Conservation (phyloP, 257 asterid species). For the Cinchona pubescens region DNA sequence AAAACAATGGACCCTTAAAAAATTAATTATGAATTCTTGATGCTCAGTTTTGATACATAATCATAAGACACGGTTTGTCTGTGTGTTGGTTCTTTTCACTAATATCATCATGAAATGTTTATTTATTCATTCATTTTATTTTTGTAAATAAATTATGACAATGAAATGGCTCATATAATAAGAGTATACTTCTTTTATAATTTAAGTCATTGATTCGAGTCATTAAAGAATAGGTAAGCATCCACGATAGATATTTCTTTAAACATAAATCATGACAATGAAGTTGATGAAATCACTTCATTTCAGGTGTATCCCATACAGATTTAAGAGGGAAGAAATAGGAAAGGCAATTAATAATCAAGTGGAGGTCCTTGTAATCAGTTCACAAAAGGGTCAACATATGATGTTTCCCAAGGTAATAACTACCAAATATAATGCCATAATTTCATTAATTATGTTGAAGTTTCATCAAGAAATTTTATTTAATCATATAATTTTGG, state of each 20-base stretch:
- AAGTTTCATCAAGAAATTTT: not conserved
- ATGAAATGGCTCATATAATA: no score
- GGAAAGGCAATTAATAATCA: slow-evolving; percentile 32
- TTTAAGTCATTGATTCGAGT: no score
- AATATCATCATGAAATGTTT: not conserved
- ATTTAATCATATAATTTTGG: not conserved
- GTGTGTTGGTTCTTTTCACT: no score
- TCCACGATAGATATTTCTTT: no score
- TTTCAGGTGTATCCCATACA: slow-evolving; percentile 67
- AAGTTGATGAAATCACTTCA: not conserved
- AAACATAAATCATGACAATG: no score
- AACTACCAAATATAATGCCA: not conserved
- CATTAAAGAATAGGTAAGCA: no score
- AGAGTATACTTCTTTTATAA: no score
- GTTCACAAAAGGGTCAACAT: slow-evolving; percentile 54
- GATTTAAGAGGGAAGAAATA: slow-evolving; percentile 38
- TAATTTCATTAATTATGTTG: not conserved
- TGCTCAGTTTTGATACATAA: not conserved
- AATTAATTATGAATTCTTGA: no score
- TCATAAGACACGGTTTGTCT: no score
- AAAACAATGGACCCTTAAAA: no score
- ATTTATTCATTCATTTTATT: not conserved
- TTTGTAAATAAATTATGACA: no score
- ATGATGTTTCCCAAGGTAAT: slow-evolving; percentile 83
- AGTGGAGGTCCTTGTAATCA: slow-evolving; percentile 66